Percentiles rank a stretch among this genome's conserved stretches.
Evolutionary conservation across 805 yeast species (phyloP).

Genomic region (Starmerella kuoi): DNA sequence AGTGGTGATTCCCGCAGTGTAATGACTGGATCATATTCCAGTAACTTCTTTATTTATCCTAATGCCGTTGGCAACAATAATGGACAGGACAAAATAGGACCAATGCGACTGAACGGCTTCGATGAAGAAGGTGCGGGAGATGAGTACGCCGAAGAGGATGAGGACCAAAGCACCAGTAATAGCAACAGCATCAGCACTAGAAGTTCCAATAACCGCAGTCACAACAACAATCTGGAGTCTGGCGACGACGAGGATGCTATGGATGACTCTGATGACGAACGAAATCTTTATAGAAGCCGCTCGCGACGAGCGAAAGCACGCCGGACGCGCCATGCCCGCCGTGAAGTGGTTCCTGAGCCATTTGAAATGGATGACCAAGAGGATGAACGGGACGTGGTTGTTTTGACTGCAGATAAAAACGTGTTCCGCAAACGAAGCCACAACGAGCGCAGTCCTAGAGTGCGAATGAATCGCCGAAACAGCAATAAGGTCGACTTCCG

Average conservation of each 20-base stretch:
- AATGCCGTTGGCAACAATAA: slow-evolving; percentile 37
- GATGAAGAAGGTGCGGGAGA: not conserved
- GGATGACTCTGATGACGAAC: slow-evolving; percentile 2
- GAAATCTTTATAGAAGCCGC: not conserved
- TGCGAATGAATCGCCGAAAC: slow-evolving; percentile 43
- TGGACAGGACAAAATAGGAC: slow-evolving; percentile 21
- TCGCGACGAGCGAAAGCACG: slow-evolving; percentile 1
- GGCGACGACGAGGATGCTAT: slow-evolving; percentile 2
- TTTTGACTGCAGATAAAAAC: slow-evolving; percentile 93
- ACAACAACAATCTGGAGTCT: not conserved
- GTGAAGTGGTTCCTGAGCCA: slow-evolving; percentile 1
- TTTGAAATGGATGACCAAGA: slow-evolving; percentile 17
- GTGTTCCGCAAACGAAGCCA: slow-evolving; percentile 67
- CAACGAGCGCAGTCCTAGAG: slow-evolving; percentile 22
- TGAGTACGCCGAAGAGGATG: not conserved
- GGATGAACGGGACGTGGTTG: slow-evolving; percentile 46
- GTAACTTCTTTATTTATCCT: slow-evolving; percentile 94
- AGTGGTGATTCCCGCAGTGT: slow-evolving; percentile 84
- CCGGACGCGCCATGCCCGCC: slow-evolving; percentile 7
- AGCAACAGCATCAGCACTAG: not conserved
- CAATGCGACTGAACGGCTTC: not conserved
- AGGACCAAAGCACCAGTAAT: not conserved
- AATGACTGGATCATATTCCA: slow-evolving; percentile 95
- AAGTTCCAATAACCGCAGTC: not conserved
- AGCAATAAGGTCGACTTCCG: slow-evolving; percentile 81